Percentiles rank a stretch among this genome's conserved stretches.
phyloP scores from a whole-genome alignment of 257 asterid species.

The Prunella vulgaris region DNA sequence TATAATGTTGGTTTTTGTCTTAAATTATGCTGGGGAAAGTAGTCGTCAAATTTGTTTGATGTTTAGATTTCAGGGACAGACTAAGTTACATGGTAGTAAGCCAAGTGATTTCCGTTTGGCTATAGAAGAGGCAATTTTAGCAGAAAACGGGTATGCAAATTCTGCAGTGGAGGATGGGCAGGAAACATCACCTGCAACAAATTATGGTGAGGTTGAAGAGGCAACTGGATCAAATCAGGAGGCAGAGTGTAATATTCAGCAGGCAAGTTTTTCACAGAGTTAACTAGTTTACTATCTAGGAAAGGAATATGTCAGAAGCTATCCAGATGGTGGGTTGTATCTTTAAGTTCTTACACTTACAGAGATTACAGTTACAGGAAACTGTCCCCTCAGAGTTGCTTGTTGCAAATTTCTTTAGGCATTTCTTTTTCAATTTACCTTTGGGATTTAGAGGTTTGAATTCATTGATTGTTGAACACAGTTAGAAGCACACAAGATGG shows the following conservation, averaged over 20 bases:
- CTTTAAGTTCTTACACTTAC: not conserved
- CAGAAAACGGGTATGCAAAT: constrained; percentile 46
- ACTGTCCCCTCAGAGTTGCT: not conserved
- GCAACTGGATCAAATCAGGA: constrained; percentile 77
- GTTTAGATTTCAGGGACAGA: constrained; percentile 89
- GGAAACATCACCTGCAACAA: constrained; percentile 34
- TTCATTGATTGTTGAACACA: not conserved
- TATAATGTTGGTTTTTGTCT: constrained; percentile 6
- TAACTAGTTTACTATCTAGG: not conserved
- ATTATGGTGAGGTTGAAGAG: constrained; percentile 51
- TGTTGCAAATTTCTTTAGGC: not conserved
- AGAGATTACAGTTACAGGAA: not conserved
- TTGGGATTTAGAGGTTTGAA: not conserved
- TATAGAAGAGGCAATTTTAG: constrained; percentile 81
- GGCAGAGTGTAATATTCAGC: constrained; percentile 46
- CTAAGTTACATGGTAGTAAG: constrained; percentile 87
- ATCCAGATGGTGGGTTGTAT: constrained; percentile 20
- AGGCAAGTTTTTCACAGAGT: constrained; percentile 48
- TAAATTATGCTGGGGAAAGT: constrained; percentile 7
- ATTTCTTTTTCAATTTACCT: constrained; percentile 3
- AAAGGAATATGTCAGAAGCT: not conserved
- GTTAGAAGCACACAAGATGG: not conserved
- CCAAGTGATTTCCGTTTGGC: constrained; percentile 67
- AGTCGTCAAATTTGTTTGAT: constrained; percentile 19
- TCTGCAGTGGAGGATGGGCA: constrained; percentile 33